Evolutionary conservation across 331 rosid genomes (phyloP).

Genomic region (Rhamnella rubrinervis): DNA sequence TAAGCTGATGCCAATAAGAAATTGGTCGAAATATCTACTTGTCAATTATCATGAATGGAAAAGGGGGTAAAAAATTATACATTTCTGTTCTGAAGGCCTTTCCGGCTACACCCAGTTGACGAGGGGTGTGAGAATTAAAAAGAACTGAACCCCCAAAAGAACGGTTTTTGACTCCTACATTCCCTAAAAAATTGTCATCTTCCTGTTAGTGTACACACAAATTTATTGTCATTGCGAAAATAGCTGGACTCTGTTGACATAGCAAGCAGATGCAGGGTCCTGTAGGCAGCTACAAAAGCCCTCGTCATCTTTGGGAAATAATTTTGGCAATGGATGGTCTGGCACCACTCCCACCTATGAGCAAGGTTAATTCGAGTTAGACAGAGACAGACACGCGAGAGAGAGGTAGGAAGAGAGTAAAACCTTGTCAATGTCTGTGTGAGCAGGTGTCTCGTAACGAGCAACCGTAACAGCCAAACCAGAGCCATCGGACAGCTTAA

Average conservation of each 20-base stretch:
- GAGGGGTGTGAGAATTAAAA: neutral
- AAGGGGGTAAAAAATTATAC: too few species aligned
- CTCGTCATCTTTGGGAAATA: conserved; percentile 87
- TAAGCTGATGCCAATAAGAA: too few species aligned
- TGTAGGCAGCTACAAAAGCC: conserved; percentile 79
- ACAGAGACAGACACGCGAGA: neutral
- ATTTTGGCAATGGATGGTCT: conserved; percentile 78
- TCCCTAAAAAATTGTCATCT: neutral
- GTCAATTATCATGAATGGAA: neutral
- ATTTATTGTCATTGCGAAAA: conserved; percentile 51
- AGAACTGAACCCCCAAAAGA: conserved; percentile 6
- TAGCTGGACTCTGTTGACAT: conserved; percentile 62
- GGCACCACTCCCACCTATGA: conserved; percentile 89
- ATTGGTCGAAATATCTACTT: neutral
- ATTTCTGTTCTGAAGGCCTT: too few species aligned
- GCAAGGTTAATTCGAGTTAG: neutral
- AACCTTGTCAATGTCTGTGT: conserved; percentile 53
- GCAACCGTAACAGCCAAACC: conserved; percentile 96
- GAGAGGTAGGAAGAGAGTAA: conserved; percentile 9
- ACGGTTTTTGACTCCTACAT: neutral
- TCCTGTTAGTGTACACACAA: neutral
- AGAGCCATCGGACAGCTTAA: conserved; percentile 91
- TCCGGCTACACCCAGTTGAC: too few species aligned
- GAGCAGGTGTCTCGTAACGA: conserved; percentile 92
- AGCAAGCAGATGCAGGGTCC: conserved; percentile 82